Evolutionary conservation across 441 rosid species (phyloP), one percentile per base, ranked within the genome.

Genomic region (Populus trichocarpa): DNA sequence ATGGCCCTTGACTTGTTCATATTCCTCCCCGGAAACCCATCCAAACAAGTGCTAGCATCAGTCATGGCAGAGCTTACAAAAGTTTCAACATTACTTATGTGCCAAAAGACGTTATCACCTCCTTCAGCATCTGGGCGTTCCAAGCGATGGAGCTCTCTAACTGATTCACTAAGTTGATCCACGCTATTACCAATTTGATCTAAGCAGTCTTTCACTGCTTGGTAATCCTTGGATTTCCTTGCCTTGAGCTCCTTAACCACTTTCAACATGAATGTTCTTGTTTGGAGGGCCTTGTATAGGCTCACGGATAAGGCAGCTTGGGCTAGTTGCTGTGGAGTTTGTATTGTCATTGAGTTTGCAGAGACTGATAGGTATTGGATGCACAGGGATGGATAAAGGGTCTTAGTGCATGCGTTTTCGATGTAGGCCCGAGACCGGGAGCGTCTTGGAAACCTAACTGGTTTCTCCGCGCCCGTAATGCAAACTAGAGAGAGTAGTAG

Each of bases 41-140:
- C 88, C 9, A 85, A 75, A 77, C 98, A 95, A 59, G 79, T 78
- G 76, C 72, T 84, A 4, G 96, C 88, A 78, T 93, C 94, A 0
- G 97, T 89, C n/a, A 88, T 73, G 33, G 98, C 96, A 4, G 93
- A 83, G 71, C 94, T 86, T 16, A 90, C 81, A 97, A 97, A 95
- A 10, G 93, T 82, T 79, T 93, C 87, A 11, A 93, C 83, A 78
- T 90, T 95, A 75, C 87, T 85, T 25, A 87, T 75, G 82, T 85
- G 97, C 90, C 88, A 90, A 64, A 84, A 72, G 1, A 82, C 75
- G 67, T 87, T 81, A 10, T 67, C 83, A 2, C 70, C 33, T 2
- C 20, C 50, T 5, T 42, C 71, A 0, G 53, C 38, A 53, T 65
- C 53, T 20, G 75, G 35, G 9, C 65, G 68, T 32, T 73, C 80